Percentiles rank a stretch among this genome's conserved stretches.
Conservation (phyloP, 495 filamentous ascomycete genomes). For the Glarea lozoyensis region DNA sequence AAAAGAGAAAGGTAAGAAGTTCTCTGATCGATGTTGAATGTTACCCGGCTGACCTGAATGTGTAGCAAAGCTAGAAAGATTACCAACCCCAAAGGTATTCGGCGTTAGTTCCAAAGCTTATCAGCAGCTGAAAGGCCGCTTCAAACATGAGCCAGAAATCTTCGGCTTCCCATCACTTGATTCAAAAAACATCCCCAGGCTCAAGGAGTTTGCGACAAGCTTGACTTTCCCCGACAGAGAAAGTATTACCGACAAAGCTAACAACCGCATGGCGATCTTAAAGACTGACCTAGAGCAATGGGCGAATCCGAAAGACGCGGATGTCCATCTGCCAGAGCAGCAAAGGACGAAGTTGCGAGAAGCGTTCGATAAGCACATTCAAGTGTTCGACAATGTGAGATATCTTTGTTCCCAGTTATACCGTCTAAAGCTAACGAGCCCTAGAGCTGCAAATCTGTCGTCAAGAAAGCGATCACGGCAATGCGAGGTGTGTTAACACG, state of each 20-base stretch:
- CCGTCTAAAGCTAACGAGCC: background rate
- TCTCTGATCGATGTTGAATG: too few relatives aligned
- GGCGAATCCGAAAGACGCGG: background rate
- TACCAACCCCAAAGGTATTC: constrained; percentile 44
- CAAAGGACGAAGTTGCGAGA: background rate
- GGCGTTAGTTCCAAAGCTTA: constrained; percentile 52
- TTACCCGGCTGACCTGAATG: background rate
- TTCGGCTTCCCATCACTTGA: constrained; percentile 35
- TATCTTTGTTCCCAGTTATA: too few relatives aligned
- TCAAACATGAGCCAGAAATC: constrained; percentile 36
- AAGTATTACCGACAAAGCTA: background rate
- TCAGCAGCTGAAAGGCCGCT: constrained; percentile 48
- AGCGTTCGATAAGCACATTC: background rate
- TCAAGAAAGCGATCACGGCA: background rate
- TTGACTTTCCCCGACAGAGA: constrained; percentile 1
- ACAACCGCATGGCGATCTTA: background rate
- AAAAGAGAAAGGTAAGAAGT: background rate
- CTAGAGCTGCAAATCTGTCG: background rate
- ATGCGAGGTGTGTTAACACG: background rate
- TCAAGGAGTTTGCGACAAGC: background rate
- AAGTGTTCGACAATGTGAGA: background rate
- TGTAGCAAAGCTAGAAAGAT: constrained; percentile 50
- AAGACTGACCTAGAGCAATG: background rate
- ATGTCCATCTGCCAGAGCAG: background rate
- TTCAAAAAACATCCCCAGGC: constrained; percentile 24